Base-by-base conservation (phyloP, 169 alveolate species). In the Plasmodium chabaudi region DNA sequence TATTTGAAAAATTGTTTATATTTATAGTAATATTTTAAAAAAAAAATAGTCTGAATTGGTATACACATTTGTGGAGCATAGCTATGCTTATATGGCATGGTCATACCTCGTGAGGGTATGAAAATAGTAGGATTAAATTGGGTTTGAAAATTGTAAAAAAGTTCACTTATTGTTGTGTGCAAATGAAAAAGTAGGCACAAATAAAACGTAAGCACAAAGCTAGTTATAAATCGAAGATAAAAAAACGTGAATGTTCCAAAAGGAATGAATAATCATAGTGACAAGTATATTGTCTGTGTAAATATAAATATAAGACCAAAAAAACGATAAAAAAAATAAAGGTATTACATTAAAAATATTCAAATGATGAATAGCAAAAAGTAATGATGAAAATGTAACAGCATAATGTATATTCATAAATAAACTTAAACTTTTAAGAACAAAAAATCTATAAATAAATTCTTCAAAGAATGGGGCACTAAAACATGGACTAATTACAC, bases 401-500 rank as follows among this genome's bases (percentile, higher is more conserved):
- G 89, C 77, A 69, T 79, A 79, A 23, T 79, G 70, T 53, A 79
- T 79, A 51, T 79, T 69, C 89, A 79, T 79, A 70, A 79, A 79
- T 70, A 67, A 79, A 55, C 67, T 64, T 51, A 79, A 79, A 67
- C 89, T 79, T 59, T 79, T 79, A 12, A 79, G 44, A 19, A 79
- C 89, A 60, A 79, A 79, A 79, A 79, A 79, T 39, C 89, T 46
- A 79, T 79, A 79, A 25, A 79, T 79, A 49, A 51, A 79, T 79
- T 79, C 89, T 70, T 79, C 89, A 79, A 79, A 79, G 65, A 79
- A 79, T 7, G 89, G 89, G 12, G 89, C 89, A 79, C 89, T 79
- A 44, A 79, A 79, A 65, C 89, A 79, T 25, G 89, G 89, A 55
- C 89, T 79, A 2, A 79, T 79, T 27, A 79, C 56, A 46, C 89